Evolutionary conservation across 2,329 filamentous ascomycete genomes (phyloP).

Genomic region (Dactylellina sp.): DNA sequence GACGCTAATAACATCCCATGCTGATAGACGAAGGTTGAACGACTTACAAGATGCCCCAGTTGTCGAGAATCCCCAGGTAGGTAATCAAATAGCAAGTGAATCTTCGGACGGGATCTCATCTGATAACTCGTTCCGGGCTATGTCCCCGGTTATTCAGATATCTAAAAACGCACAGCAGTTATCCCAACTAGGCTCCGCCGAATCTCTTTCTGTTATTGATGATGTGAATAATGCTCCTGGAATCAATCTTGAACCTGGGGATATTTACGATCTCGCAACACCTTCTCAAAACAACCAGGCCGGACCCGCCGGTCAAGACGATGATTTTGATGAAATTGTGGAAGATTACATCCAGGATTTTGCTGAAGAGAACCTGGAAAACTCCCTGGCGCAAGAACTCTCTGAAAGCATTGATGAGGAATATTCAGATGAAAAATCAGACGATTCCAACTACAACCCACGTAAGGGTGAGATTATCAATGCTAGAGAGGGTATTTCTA

Average conservation of each 20-base stretch:
- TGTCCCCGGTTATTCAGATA: background rate
- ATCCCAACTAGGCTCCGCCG: background rate
- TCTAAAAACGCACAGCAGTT: constrained; percentile 1
- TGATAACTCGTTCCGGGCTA: background rate
- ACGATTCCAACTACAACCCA: background rate
- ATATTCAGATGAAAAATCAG: background rate
- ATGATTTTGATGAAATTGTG: too few relatives aligned
- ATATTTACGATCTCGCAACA: background rate
- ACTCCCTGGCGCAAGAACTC: too few relatives aligned
- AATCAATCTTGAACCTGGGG: background rate
- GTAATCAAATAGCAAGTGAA: too few relatives aligned
- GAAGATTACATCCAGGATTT: too few relatives aligned
- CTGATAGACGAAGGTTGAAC: background rate
- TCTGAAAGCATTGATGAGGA: background rate
- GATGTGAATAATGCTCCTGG: too few relatives aligned
- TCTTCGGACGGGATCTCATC: background rate
- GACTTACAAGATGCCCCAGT: too few relatives aligned
- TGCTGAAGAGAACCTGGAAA: too few relatives aligned
- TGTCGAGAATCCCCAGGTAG: too few relatives aligned
- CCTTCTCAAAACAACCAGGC: background rate
- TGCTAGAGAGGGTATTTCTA: too few relatives aligned
- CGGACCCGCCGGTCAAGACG: background rate
- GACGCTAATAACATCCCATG: background rate
- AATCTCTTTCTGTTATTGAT: too few relatives aligned
- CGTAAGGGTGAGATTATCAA: too few relatives aligned